Base-by-base conservation (phyloP, 371 early-diverging fungal species). In the Funneliformis caledonium region DNA sequence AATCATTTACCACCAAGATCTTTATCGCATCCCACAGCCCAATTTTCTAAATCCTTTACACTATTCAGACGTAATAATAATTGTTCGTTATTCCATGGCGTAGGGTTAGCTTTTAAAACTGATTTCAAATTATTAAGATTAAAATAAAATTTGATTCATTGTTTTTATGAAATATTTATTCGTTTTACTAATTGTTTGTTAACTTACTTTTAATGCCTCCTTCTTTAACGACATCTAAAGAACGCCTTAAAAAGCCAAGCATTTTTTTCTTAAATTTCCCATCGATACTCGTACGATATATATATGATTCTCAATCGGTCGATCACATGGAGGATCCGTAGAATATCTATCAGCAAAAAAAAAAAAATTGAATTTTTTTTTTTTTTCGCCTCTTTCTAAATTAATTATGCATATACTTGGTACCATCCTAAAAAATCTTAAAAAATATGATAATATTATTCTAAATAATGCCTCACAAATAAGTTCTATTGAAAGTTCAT, bases 401-500 rank as follows among this genome's bases (percentile, higher is more conserved):
- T 68, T 33, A 68, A 33, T 43, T 68, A 75, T 75, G 89, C 85
- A 89, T 69, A 87, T 91, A 1, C 37, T 37, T 37, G 37, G 37
- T 37, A 37, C 1, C 37, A 37, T 37, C 3, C 37, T 37, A 37
- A 37, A 37, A 37, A 37, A 37, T 80, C 82, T 92, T 43, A 85
- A 88, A 68, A 88, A 89, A 75, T 97, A 97, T 86, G 94, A 95
- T 72, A 84, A 89, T 33, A 94, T 96, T 83, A 88, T 97, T 61
- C 85, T 94, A 78, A 89, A 91, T 83, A 96, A 97, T 86, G 97
- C 96, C 0, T 89, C 96, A 19, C 93, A 95, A 85, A 91, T 98
- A 81, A 93, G 92, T 45, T 92, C 94, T 60, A 93, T 98, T 67
- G 98, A 98, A 84, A 92, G 93, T 82, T 89, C 92, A 10, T 87